A percentile compares a stretch with the other conserved stretches of the same genome.
These are phyloP conservation scores for Viola odorata DNA, from an alignment of 345 rosid genomes.

Conservation along the genomic window DNA sequence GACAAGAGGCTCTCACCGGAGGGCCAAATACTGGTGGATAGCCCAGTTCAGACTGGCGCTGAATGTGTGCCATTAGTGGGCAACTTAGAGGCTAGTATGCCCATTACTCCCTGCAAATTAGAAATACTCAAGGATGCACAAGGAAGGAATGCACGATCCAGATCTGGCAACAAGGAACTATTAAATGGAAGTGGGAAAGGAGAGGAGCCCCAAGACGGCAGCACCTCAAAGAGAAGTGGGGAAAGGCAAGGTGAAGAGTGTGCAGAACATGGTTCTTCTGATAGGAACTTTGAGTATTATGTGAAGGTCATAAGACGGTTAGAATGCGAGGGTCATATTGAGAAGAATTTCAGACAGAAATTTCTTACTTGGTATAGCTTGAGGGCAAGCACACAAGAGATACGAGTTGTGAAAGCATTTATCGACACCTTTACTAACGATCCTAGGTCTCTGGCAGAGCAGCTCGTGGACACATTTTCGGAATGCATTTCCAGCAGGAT, in stretches of 20 bases:
- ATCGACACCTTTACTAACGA: slow-evolving; percentile 67
- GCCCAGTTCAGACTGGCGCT: slow-evolving; percentile 33
- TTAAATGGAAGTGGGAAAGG: slow-evolving; percentile 32
- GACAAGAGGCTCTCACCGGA: slow-evolving; percentile 29
- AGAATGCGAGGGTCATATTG: slow-evolving; percentile 82
- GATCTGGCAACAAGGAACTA: slow-evolving; percentile 37
- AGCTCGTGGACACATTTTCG: slow-evolving; percentile 86
- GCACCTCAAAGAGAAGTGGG: slow-evolving; percentile 43
- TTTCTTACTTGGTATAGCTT: slow-evolving; percentile 93
- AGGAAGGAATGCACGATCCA: slow-evolving; percentile 43
- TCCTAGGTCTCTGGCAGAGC: slow-evolving; percentile 77
- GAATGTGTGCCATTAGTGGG: slow-evolving; percentile 40
- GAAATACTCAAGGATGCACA: slow-evolving; percentile 48
- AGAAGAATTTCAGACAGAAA: slow-evolving; percentile 86
- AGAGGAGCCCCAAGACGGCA: slow-evolving; percentile 49
- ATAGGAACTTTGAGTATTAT: slow-evolving; percentile 66
- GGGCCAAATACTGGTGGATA: slow-evolving; percentile 30
- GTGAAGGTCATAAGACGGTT: slow-evolving; percentile 75
- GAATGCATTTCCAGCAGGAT: slow-evolving; percentile 53
- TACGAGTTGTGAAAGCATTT: slow-evolving; percentile 73
- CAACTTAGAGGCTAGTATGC: slow-evolving; percentile 48
- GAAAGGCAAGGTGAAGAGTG: slow-evolving; percentile 42
- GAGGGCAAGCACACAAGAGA: slow-evolving; percentile 73
- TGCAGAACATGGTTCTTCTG: slow-evolving; percentile 38
- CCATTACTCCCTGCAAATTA: slow-evolving; percentile 73